These are phyloP conservation scores for Fraxinus sp. DNA, from an alignment of 305 asterid genomes.

Conservation along the genomic window DNA sequence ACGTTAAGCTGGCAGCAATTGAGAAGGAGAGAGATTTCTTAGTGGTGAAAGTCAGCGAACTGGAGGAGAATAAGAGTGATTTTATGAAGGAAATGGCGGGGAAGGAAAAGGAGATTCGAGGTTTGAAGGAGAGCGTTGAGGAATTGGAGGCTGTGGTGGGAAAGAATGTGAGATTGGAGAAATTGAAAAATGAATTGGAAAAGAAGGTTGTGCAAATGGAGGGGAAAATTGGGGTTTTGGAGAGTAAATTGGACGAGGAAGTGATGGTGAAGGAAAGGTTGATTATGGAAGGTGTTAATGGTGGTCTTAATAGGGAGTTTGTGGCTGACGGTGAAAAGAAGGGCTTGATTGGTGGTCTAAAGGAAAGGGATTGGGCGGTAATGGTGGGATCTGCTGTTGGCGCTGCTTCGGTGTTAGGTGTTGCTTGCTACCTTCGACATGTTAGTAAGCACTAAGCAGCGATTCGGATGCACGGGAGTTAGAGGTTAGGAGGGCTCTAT, in stretches of 20 bases:
- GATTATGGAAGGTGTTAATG: slow-evolving; percentile 15
- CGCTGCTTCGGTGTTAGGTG: slow-evolving; percentile 47
- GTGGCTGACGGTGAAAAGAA: slow-evolving; percentile 29
- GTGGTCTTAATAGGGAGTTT: slow-evolving; percentile 22
- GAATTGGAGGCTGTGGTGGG: slow-evolving; percentile 39
- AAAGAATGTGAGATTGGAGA: slow-evolving; percentile 33
- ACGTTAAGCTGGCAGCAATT: slow-evolving; percentile 39
- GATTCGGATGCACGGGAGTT: slow-evolving; percentile 22
- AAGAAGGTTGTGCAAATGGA: slow-evolving; percentile 36
- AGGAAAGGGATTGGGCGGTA: slow-evolving; percentile 40
- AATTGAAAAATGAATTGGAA: slow-evolving; percentile 44
- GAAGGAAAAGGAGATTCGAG: slow-evolving; percentile 45
- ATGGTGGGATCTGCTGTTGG: slow-evolving; percentile 48
- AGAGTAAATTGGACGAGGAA: slow-evolving; percentile 43
- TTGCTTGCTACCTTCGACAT: slow-evolving; percentile 38
- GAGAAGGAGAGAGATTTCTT: slow-evolving; percentile 51
- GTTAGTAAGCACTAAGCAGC: slow-evolving; percentile 37
- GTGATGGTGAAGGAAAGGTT: slow-evolving; percentile 38
- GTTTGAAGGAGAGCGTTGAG: slow-evolving; percentile 41
- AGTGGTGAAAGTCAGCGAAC: slow-evolving; percentile 34
- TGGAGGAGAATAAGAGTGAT: slow-evolving; percentile 29
- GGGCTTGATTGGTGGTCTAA: slow-evolving; percentile 26
- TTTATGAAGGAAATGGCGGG: slow-evolving; percentile 39
- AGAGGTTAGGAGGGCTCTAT: slow-evolving; percentile 18
- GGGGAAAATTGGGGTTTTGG: slow-evolving; percentile 32